Conservation (phyloP, 2,329 filamentous ascomycete genomes). For the Monosporascus ibericus region DNA sequence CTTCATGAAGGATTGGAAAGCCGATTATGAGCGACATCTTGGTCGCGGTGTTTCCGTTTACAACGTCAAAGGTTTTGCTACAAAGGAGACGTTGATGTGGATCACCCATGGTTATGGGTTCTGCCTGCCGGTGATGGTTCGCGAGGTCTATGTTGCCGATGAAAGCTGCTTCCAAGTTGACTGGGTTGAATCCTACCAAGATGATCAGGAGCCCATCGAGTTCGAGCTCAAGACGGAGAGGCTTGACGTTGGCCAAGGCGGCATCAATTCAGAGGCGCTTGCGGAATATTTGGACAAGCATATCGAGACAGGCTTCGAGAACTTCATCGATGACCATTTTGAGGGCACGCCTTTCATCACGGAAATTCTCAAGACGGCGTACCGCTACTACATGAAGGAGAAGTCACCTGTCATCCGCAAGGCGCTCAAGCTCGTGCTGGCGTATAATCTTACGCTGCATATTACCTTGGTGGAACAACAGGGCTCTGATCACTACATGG, state of each 20-base stretch:
- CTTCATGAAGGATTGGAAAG: slow-evolving; percentile 99
- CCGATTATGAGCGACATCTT: slow-evolving; percentile 88
- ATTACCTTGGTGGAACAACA: slow-evolving; percentile 92
- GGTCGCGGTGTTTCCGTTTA: slow-evolving; percentile 82
- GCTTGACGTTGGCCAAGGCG: slow-evolving; percentile 83
- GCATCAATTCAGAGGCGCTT: slow-evolving; percentile 72
- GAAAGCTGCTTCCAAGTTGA: slow-evolving; percentile 90
- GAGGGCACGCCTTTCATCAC: slow-evolving; percentile 93
- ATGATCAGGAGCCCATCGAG: slow-evolving; percentile 63
- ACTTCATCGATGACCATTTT: slow-evolving; percentile 93
- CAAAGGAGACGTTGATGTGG: slow-evolving; percentile 69
- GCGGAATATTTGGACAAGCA: slow-evolving; percentile 94
- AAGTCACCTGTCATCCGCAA: slow-evolving; percentile 88
- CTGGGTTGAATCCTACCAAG: slow-evolving; percentile 77
- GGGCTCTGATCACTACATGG: slow-evolving; percentile 68
- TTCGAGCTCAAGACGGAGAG: slow-evolving; percentile 85
- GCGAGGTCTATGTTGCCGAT: slow-evolving; percentile 87
- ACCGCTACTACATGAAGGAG: slow-evolving; percentile 86
- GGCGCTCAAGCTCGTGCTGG: slow-evolving; percentile 87
- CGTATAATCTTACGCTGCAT: slow-evolving; percentile 91
- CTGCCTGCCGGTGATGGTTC: slow-evolving; percentile 84
- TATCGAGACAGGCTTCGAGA: slow-evolving; percentile 85
- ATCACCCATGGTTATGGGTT: slow-evolving; percentile 96
- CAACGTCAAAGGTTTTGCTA: slow-evolving; percentile 82
- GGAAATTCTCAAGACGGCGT: slow-evolving; percentile 91